These are phyloP conservation scores for Amauroascus verrucosus DNA, from an alignment of 2,329 filamentous ascomycete genomes.

Conservation along the genomic window DNA sequence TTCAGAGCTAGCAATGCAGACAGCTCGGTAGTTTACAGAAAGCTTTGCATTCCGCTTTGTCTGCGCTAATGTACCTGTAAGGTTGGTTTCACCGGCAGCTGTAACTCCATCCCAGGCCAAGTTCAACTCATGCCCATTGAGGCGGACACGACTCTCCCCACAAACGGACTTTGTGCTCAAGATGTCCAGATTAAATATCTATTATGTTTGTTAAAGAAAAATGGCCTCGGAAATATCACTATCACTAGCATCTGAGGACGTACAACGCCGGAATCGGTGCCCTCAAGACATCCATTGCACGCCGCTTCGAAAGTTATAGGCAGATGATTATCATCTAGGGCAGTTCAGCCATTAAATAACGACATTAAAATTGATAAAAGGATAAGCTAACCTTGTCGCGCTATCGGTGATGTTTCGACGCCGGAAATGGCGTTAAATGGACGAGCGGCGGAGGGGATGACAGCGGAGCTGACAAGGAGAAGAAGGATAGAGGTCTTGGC, in stretches of 20 bases:
- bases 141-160: constrained; percentile 19
- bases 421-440: not conserved
- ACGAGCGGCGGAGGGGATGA: constrained; percentile 7
- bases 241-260: not conserved
- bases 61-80: constrained; percentile 19
- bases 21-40: constrained; percentile 21
- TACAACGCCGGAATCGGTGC: constrained; percentile 15
- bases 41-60: constrained; percentile 16
- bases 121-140: constrained; percentile 24
- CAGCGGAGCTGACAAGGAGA: constrained; percentile 4
- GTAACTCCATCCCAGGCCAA: constrained; percentile 20
- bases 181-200: constrained; percentile 25
- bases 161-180: constrained; percentile 22
- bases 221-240: not conserved
- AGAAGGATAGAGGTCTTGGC: constrained; percentile 12
- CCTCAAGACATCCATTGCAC: constrained; percentile 19
- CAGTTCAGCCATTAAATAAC: not conserved
- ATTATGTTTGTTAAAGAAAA: constrained; percentile 7
- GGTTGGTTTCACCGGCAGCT: constrained; percentile 20
- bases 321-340: constrained; percentile 19
- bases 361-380: not conserved
- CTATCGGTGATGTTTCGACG: not conserved
- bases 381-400: constrained; percentile 12
- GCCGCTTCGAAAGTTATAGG: constrained; percentile 20
- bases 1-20: constrained; percentile 22